Conservation (phyloP, 1,284 basidiomycete genomes). For the Irpex sp. region DNA sequence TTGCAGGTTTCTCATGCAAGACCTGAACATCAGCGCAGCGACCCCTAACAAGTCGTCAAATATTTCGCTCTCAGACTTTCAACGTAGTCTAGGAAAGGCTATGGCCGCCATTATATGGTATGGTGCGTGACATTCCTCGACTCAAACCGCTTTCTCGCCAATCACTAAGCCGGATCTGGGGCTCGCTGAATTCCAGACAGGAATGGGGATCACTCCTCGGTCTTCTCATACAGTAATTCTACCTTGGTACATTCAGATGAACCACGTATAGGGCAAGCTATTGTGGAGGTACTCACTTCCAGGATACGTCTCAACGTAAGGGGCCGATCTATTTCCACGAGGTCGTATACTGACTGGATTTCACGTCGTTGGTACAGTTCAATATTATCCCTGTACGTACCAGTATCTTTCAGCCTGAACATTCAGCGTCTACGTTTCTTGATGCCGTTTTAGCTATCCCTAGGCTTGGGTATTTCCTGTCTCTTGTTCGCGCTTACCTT, state of each 20-base stretch:
- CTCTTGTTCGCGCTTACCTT: neutral
- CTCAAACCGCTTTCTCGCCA: too few species aligned
- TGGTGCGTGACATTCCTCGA: neutral
- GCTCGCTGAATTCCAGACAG: too few species aligned
- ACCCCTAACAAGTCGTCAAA: too few species aligned
- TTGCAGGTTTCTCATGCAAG: neutral
- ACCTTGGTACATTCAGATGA: too few species aligned
- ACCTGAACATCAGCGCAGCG: neutral
- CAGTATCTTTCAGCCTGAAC: neutral
- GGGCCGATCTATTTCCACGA: too few species aligned
- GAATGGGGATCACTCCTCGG: too few species aligned
- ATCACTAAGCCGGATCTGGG: too few species aligned
- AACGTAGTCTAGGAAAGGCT: neutral
- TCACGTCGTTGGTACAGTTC: neutral
- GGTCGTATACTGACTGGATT: neutral
- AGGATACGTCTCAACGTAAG: neutral
- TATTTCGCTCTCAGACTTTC: neutral
- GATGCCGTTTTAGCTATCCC: neutral
- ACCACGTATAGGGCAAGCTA: too few species aligned
- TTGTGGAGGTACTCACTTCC: too few species aligned
- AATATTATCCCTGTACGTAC: neutral
- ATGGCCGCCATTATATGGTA: constrained; percentile 2
- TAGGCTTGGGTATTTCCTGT: neutral
- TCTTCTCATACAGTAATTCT: too few species aligned
- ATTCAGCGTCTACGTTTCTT: neutral